Evolutionary conservation across 306 rosid genomes (phyloP).

Genomic region (Senna siamea): DNA sequence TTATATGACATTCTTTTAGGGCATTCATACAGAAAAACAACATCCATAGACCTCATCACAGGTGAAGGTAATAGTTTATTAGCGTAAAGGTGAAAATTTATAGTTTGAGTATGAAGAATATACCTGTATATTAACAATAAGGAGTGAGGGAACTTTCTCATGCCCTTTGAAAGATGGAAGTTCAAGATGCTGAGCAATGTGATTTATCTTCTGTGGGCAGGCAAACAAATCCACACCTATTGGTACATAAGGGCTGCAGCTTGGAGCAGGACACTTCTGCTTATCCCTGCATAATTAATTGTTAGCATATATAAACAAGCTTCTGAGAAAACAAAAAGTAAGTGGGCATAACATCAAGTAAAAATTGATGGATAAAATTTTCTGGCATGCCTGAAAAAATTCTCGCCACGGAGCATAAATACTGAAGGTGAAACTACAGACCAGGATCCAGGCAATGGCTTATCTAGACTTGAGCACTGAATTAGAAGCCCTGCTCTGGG

Average conservation of each 20-base stretch:
- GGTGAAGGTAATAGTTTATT: too few relatives aligned
- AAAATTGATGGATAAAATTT: conserved; percentile 22
- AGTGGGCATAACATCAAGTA: conserved; percentile 5
- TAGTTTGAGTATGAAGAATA: background rate
- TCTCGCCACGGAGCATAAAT: conserved; percentile 83
- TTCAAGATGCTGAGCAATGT: conserved; percentile 88
- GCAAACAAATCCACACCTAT: conserved; percentile 83
- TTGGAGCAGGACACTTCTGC: conserved; percentile 71
- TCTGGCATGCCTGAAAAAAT: conserved; percentile 67
- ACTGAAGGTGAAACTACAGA: conserved; percentile 68
- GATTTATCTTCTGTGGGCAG: conserved; percentile 67
- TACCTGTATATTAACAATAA: conserved; percentile 92
- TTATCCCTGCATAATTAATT: conserved; percentile 61
- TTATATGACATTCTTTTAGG: background rate
- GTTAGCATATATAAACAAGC: conserved; percentile 27
- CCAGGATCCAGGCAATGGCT: conserved; percentile 65
- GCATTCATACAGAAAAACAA: conserved; percentile 18
- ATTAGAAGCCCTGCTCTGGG: conserved; percentile 68
- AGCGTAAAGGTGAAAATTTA: background rate
- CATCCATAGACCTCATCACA: conserved; percentile 15
- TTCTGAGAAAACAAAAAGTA: background rate
- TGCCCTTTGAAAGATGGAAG: conserved; percentile 67
- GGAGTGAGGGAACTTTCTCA: conserved; percentile 67
- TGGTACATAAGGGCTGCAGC: conserved; percentile 68
- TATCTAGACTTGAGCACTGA: conserved; percentile 58